phyloP scores from a whole-genome alignment of 2,329 filamentous ascomycete species.

The Alternaria conjuncta region DNA sequence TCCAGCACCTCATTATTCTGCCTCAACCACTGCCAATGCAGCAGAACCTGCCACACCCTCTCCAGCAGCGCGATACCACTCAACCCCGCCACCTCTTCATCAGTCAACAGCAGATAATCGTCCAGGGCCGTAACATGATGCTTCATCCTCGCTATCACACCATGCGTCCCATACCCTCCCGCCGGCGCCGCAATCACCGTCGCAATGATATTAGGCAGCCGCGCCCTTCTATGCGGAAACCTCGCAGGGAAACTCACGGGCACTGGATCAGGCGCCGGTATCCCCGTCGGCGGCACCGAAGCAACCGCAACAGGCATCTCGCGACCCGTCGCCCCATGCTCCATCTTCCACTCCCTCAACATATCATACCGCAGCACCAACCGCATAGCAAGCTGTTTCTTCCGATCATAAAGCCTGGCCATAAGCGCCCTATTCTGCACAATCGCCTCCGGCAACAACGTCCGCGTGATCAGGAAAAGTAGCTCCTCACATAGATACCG shows the following conservation, averaged over 20 bases:
- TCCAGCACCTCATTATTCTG: constrained; percentile 29
- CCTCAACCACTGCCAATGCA: constrained; percentile 41
- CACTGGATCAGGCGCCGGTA: not conserved
- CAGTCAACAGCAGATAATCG: constrained; percentile 24
- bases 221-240: not conserved
- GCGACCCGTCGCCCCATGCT: not conserved
- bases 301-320: constrained; percentile 15
- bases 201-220: constrained; percentile 27
- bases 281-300: not conserved
- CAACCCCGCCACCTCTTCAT: constrained; percentile 28
- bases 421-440: constrained; percentile 28
- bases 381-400: constrained; percentile 25
- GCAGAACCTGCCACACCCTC: constrained; percentile 15
- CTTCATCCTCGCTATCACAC: constrained; percentile 33
- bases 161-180: constrained; percentile 21
- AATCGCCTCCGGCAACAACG: constrained; percentile 36
- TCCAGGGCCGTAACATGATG: constrained; percentile 40
- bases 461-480: constrained; percentile 32
- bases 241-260: not conserved
- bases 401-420: constrained; percentile 23
- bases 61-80: constrained; percentile 8
- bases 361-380: constrained; percentile 38
- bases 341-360: constrained; percentile 28
- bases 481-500: constrained; percentile 24
- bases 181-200: constrained; percentile 31